Base-by-base conservation (phyloP, 179 eudicot species). In the Silene vulgaris region DNA sequence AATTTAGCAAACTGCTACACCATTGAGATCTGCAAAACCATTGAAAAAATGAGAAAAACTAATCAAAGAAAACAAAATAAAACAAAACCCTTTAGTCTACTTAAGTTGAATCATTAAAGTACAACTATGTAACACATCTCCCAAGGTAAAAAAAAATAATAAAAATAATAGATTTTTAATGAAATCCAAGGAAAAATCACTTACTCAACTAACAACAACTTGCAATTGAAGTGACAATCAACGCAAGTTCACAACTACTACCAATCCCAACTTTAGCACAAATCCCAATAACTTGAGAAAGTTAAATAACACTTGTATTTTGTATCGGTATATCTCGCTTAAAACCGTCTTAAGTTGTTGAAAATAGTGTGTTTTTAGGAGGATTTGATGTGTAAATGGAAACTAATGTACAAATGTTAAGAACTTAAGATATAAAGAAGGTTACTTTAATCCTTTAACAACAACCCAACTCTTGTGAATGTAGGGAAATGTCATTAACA, bases 161-260 rank as follows among this genome's bases (percentile, higher is more conserved):
- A 23, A 23, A 19, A 40, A 65, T 29, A 56, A 57, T 57, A 68
- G 26, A 11, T 50, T 26, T 26, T 45, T 20, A 21, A 13, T 3
- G 30, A 4, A 75, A 78, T 16, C 23, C 0, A 61, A 29, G 28
- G n/a, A 71, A 54, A 65, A 64, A 63, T 57, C 14, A 75, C 81
- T 77, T 82, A 82, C 83, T 77, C 84, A 82, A 67, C 82, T 60
- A 72, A 79, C 80, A 82, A 78, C 86, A 77, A 78, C 78, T 81
- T 83, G 79, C 74, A 84, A 73, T 70, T 80, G 84, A 87, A 86
- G 90, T 68, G 81, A 78, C 62, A 64, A 71, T 67, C 73, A 60
- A 26, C 70, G 71, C 65, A 69, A 69, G 61, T 69, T 70, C 69
- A 75, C 65, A 69, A 62, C 69, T 70, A 70, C 75, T 80, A 40